Base-by-base conservation (phyloP, 129 eudicot species). In the Centaurea solstitialis region DNA sequence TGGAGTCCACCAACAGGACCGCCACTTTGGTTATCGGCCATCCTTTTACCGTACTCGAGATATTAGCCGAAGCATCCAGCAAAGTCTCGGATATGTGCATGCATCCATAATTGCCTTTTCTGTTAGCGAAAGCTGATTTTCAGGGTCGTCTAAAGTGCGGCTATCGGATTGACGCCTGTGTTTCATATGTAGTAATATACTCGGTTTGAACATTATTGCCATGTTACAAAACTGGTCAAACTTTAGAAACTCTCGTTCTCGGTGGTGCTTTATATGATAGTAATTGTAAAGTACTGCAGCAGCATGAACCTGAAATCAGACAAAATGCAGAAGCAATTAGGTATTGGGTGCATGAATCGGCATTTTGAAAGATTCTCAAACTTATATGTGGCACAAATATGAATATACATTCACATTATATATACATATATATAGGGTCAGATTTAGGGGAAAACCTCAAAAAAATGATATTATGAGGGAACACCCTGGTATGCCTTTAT, bases 271-370 rank as follows among this genome's bases (percentile, higher is more conserved):
- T 76, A 91, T 75, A 38, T 92, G 94, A 77, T 90, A 92, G 71
- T 92, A 94, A 84, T 94, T 92, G 86, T 92, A 94, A 53, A 94
- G 93, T 71, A 94, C 79, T 77, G 87, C 99, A 71, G 87, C 96
- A 65, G 99, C 97, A 83, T 92, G 92, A 81, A 92, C 86, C 99
- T 94, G 85, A 70, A 73, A 73, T 66, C 35, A 74, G 33, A 62
- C 20, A 39, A 30, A 45, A 18, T 24, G 66, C 10, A 62, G 33
- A 7, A 24, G 53, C 9, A 13, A 57, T 57, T n/a, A 57, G 65
- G 75, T 18, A 70, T 23, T 38, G 13, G 20, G 28, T 28, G 17
- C 20, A 22, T 66, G 70, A 57, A 62, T 33, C 37, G 4, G 37
- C 37, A 24, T 68, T 6, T 43, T 8, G 57, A 79, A 28, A 18